phyloP scores from a whole-genome alignment of 208 protist genomes.

The Leishmania mexicana region DNA sequence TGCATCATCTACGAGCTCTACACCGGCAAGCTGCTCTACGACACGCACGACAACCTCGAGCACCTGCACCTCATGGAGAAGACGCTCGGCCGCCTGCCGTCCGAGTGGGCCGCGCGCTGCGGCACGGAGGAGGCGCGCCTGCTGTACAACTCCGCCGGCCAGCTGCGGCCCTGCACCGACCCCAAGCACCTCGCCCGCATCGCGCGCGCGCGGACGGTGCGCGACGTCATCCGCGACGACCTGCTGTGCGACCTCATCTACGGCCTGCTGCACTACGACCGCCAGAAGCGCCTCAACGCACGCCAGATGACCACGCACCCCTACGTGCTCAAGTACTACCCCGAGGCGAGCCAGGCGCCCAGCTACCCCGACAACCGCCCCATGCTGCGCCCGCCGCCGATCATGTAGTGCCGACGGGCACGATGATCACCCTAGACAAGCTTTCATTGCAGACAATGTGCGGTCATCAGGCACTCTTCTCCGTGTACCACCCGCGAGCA shows the following conservation, averaged over 20 bases:
- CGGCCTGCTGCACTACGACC: conserved; percentile 77
- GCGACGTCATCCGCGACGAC: conserved; percentile 57
- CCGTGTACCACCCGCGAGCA: neutral
- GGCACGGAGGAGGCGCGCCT: conserved; percentile 53
- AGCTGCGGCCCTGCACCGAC: conserved; percentile 63
- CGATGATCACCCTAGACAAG: neutral
- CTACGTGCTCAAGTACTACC: conserved; percentile 86
- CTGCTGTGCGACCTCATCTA: conserved; percentile 68
- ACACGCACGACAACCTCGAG: conserved; percentile 69
- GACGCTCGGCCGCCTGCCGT: conserved; percentile 61
- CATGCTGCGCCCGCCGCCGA: conserved; percentile 46
- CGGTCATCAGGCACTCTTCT: neutral
- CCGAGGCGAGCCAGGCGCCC: conserved; percentile 62
- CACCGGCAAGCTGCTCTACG: conserved; percentile 75
- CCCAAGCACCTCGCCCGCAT: conserved; percentile 68
- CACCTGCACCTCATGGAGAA: conserved; percentile 84
- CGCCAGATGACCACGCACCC: conserved; percentile 74
- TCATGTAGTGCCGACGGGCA: conserved; percentile 29
- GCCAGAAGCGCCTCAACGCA: conserved; percentile 64
- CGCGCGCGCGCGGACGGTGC: conserved; percentile 53
- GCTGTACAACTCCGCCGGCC: conserved; percentile 53
- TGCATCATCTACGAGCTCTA: conserved; percentile 85
- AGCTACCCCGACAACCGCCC: conserved; percentile 67
- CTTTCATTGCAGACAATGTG: neutral
- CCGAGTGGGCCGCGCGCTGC: conserved; percentile 39